A percentile compares a stretch with the other conserved stretches of the same genome.
Evolutionary conservation across 257 asterid species (phyloP).

Genomic region (Leonotis leonurus): DNA sequence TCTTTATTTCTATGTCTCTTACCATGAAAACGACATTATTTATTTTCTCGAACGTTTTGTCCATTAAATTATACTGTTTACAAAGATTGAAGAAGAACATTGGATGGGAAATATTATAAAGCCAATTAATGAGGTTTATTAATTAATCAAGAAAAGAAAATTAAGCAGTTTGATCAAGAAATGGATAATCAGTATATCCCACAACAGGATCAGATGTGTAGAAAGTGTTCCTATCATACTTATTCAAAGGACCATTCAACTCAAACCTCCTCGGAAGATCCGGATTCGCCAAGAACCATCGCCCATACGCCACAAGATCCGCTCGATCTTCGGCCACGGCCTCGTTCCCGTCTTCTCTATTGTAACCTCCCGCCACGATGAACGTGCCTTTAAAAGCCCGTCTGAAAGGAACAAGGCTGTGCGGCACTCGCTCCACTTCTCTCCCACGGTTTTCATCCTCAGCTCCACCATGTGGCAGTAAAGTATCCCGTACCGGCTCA

Average conservation of each 20-base stretch:
- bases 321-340: conserved; percentile 49
- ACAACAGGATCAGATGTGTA: conserved; percentile 45
- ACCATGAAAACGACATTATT: no score
- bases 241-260: conserved; percentile 51
- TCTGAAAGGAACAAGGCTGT: conserved; percentile 49
- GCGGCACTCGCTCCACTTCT: conserved; percentile 14
- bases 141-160: not conserved
- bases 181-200: conserved; percentile 75
- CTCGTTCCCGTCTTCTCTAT: conserved; percentile 48
- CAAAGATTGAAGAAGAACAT: no score
- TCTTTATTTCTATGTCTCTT: no score
- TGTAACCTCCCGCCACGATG: conserved; percentile 58
- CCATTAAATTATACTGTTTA: no score
- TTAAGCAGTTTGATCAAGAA: conserved; percentile 41
- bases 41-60: no score
- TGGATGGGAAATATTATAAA: no score
- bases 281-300: conserved; percentile 58
- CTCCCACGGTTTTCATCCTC: conserved; percentile 28
- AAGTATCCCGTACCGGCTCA: conserved; percentile 36
- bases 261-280: conserved; percentile 55
- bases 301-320: conserved; percentile 61
- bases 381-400: conserved; percentile 58
- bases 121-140: not conserved
- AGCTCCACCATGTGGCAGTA: conserved; percentile 76
- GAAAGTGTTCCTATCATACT: conserved; percentile 48